phyloP scores from a whole-genome alignment of 228 moss, liverwort and hornwort species.

The Sphagnum magellanicum region DNA sequence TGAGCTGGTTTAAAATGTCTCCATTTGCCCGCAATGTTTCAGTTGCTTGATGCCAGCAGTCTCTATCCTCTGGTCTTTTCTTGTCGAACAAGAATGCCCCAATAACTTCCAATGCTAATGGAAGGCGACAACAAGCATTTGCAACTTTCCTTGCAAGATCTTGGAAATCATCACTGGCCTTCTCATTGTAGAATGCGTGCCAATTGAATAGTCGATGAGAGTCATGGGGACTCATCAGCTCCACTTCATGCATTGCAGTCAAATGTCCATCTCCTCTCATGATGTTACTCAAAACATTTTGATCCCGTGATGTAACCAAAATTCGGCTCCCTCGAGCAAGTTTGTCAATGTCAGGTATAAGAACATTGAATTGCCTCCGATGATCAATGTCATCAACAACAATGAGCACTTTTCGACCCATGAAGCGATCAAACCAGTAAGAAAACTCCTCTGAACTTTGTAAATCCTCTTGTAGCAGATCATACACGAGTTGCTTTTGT shows the following conservation, averaged over 20 bases:
- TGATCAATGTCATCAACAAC: constrained; percentile 4
- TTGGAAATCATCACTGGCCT: not conserved
- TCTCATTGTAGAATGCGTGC: constrained; percentile 13
- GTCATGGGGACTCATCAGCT: not conserved
- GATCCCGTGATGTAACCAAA: constrained; percentile 13
- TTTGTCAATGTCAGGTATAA: constrained; percentile 1
- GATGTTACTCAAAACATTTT: not conserved
- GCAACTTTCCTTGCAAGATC: constrained; percentile 8
- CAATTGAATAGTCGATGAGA: constrained; percentile 16
- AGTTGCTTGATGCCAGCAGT: constrained; percentile 14
- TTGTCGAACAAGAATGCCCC: constrained; percentile 12
- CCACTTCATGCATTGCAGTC: not conserved
- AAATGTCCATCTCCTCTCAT: not conserved
- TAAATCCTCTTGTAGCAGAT: constrained; percentile 1
- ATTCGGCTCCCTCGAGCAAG: constrained; percentile 23
- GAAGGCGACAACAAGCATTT: constrained; percentile 13
- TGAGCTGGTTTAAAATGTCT: constrained; percentile 3
- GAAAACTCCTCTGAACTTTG: not conserved
- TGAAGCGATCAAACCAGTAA: not conserved
- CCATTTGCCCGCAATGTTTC: not conserved
- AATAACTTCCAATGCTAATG: constrained; percentile 19
- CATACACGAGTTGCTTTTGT: constrained; percentile 4
- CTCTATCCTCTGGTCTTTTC: not conserved
- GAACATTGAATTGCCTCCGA: not conserved
- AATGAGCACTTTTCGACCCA: not conserved